Evolutionary conservation across 2,329 filamentous ascomycete genomes (phyloP).

Genomic region (Phyllosticta citriasiana): DNA sequence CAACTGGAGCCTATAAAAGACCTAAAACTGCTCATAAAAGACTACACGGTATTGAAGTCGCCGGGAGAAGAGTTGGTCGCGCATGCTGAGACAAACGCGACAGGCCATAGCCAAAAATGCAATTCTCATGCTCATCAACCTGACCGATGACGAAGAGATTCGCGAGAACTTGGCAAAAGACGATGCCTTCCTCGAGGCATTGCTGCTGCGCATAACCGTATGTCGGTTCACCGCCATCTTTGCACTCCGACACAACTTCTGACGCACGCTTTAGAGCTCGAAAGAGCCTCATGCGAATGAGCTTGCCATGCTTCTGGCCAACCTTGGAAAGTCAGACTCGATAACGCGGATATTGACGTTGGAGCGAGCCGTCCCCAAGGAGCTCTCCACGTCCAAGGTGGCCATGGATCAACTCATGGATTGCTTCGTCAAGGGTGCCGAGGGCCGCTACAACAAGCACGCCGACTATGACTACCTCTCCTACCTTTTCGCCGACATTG

Average conservation of each 20-base stretch:
- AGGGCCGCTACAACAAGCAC: slow-evolving; percentile 70
- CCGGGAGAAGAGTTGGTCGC: too few relatives aligned
- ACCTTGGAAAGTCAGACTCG: slow-evolving; percentile 71
- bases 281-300: slow-evolving; percentile 77
- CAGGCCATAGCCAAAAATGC: slow-evolving; percentile 89
- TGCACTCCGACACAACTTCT: not conserved
- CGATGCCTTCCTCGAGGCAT: slow-evolving; percentile 65
- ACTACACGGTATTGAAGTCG: slow-evolving; percentile 54
- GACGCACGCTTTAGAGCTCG: slow-evolving; percentile 42
- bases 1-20: slow-evolving; percentile 72
- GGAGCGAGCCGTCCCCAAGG: slow-evolving; percentile 57
- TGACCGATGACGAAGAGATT: slow-evolving; percentile 67
- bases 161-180: slow-evolving; percentile 65
- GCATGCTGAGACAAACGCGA: not conserved
- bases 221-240: slow-evolving; percentile 40
- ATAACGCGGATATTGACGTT: slow-evolving; percentile 59
- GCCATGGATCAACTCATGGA: slow-evolving; percentile 89
- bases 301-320: slow-evolving; percentile 84
- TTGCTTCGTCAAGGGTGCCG: slow-evolving; percentile 86
- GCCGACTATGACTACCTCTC: slow-evolving; percentile 88
- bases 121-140: slow-evolving; percentile 79
- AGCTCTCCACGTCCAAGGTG: slow-evolving; percentile 60
- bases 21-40: slow-evolving; percentile 74
- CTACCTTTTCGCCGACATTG: slow-evolving; percentile 88
- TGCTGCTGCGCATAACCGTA: slow-evolving; percentile 66